phyloP scores from a whole-genome alignment of 1,284 basidiomycete genomes.

The Butyriboletus appendiculatus region DNA sequence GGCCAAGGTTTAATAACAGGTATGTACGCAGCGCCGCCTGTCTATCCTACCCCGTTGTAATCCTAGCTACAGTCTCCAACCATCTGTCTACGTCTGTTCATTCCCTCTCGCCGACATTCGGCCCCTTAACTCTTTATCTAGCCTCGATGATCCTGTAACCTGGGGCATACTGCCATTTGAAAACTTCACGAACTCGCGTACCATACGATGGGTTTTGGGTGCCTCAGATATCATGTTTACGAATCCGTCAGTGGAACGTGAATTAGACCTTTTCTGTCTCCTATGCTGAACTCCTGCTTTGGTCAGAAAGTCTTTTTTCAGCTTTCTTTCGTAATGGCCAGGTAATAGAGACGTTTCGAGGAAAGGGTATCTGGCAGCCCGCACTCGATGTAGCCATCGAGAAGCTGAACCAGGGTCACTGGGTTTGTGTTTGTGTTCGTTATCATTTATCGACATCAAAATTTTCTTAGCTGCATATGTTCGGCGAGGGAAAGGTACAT shows the following conservation, averaged over 20 bases:
- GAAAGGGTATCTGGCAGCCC: slow-evolving; percentile 86
- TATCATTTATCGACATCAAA: slow-evolving; percentile 6
- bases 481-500: slow-evolving; percentile 91
- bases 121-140: slow-evolving; percentile 30
- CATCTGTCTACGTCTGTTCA: slow-evolving; percentile 83
- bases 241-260: slow-evolving; percentile 63
- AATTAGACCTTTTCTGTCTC: slow-evolving; percentile 3
- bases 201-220: slow-evolving; percentile 83
- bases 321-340: slow-evolving; percentile 90
- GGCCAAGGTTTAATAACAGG: slow-evolving; percentile 80
- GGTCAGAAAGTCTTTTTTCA: slow-evolving; percentile 66
- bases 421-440: slow-evolving; percentile 54
- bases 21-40: slow-evolving; percentile 33
- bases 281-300: slow-evolving; percentile 17
- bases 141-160: slow-evolving; percentile 75
- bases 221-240: slow-evolving; percentile 97
- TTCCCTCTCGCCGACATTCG: slow-evolving; percentile 2
- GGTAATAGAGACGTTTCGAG: slow-evolving; percentile 91
- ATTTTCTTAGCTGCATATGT: slow-evolving; percentile 78
- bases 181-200: slow-evolving; percentile 59
- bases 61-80: slow-evolving; percentile 69
- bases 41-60: slow-evolving; percentile 12
- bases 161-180: slow-evolving; percentile 80
- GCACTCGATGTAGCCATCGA: slow-evolving; percentile 83
- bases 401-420: slow-evolving; percentile 79